phyloP scores from a whole-genome alignment of 169 alveolate genomes.

The Eimeria maxima region DNA sequence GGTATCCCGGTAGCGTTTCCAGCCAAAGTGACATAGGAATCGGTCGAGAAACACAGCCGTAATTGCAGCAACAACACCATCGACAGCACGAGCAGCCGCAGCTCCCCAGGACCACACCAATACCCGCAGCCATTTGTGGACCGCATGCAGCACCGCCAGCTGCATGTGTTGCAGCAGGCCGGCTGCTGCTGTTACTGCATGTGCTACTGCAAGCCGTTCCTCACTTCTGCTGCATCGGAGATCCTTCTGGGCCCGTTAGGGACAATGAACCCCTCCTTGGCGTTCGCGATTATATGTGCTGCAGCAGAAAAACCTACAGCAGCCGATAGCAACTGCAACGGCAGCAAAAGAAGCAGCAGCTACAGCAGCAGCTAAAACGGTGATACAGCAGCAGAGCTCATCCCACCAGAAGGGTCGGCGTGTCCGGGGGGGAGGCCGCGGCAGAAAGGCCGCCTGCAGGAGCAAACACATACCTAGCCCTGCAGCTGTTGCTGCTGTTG shows the following conservation, averaged over 20 bases:
- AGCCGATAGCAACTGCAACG: not conserved
- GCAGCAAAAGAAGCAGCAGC: constrained; percentile 24
- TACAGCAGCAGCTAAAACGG: constrained; percentile 2
- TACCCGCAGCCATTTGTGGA: not conserved
- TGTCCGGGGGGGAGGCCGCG: constrained; percentile 12
- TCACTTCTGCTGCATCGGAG: constrained; percentile 30
- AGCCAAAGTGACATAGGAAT: not conserved
- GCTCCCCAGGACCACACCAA: not conserved
- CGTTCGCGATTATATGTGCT: not conserved
- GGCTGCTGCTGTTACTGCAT: not conserved
- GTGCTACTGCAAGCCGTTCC: not conserved
- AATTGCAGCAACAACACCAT: not conserved
- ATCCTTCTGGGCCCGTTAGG: constrained; percentile 55
- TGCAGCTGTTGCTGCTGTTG: not conserved
- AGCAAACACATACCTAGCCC: not conserved
- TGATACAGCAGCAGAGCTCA: not conserved
- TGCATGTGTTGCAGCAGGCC: not conserved
- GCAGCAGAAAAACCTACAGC: not conserved
- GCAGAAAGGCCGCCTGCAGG: constrained; percentile 65
- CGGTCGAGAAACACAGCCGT: not conserved
- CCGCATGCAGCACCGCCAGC: not conserved
- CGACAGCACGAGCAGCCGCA: constrained; percentile 7
- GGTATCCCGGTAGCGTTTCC: not conserved
- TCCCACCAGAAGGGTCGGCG: constrained; percentile 64
- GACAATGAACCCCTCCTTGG: not conserved